Conservation (phyloP, 352 stramenopile species). For the Phytophthora fragariaefolia region DNA sequence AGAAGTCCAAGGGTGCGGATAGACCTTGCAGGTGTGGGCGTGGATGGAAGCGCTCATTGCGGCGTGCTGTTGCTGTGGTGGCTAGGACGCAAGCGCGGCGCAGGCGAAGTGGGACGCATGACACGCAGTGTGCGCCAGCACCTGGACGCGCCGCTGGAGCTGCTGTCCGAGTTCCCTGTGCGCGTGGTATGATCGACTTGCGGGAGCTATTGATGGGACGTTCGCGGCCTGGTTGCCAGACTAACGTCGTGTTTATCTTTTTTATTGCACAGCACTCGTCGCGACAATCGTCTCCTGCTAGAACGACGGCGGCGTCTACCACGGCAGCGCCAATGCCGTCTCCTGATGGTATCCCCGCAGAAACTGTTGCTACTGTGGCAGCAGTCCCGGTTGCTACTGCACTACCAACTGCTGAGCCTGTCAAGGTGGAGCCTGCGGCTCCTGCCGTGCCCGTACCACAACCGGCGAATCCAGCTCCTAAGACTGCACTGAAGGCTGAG, state of each 20-base stretch:
- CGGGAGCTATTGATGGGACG: background rate
- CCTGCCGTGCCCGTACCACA: background rate
- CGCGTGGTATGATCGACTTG: slow-evolving; percentile 45
- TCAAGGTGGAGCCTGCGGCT: slow-evolving; percentile 19
- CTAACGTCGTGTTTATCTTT: no score
- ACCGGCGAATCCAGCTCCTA: background rate
- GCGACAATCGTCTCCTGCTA: slow-evolving; percentile 35
- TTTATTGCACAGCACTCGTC: slow-evolving; percentile 32
- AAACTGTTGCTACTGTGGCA: background rate
- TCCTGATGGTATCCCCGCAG: slow-evolving; percentile 5
- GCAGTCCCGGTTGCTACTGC: slow-evolving; percentile 1
- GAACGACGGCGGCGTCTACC: slow-evolving; percentile 6
- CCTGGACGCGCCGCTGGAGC: slow-evolving; percentile 71
- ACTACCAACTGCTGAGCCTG: background rate
- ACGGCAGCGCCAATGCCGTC: slow-evolving; percentile 16
- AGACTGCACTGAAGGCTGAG: slow-evolving; percentile 24
- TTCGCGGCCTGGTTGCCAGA: no score
- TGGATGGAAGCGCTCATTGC: slow-evolving; percentile 1
- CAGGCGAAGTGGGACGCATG: slow-evolving; percentile 71
- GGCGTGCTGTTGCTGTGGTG: slow-evolving; percentile 3
- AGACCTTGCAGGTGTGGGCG: no score
- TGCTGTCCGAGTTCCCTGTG: slow-evolving; percentile 66
- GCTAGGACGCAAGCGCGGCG: slow-evolving; percentile 64
- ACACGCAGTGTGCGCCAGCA: slow-evolving; percentile 83
- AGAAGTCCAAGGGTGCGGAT: slow-evolving; percentile 76